Percentiles rank a stretch among this genome's conserved stretches.
Conservation (phyloP, 2,329 filamentous ascomycete genomes). For the Madurella mycetomatis region DNA sequence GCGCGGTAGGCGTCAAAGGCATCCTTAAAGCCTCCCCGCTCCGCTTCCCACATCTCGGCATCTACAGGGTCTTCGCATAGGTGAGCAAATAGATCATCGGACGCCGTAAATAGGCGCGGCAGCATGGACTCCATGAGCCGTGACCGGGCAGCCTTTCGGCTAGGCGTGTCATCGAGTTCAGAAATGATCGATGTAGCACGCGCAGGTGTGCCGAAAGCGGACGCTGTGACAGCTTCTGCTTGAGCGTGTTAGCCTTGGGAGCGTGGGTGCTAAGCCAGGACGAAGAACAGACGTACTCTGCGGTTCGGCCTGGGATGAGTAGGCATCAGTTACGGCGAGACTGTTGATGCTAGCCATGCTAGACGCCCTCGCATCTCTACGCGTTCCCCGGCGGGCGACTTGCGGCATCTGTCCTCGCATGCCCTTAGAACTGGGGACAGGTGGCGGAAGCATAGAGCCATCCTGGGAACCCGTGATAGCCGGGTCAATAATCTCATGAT, state of each 20-base stretch:
- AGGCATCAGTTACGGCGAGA: slow-evolving; percentile 6
- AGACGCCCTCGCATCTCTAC: slow-evolving; percentile 5
- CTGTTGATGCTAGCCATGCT: slow-evolving; percentile 17
- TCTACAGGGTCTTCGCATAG: slow-evolving; percentile 6
- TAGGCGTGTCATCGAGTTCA: slow-evolving; percentile 3
- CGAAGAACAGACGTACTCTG: slow-evolving; percentile 11
- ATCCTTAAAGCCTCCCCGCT: not conserved
- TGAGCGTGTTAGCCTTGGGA: not conserved
- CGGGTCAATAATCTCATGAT: slow-evolving; percentile 19
- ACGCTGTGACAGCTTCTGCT: not conserved
- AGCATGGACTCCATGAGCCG: slow-evolving; percentile 13
- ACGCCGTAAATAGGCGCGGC: slow-evolving; percentile 8
- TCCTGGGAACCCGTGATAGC: slow-evolving; percentile 18
- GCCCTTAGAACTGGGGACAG: slow-evolving; percentile 15
- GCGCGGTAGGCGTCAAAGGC: slow-evolving; percentile 12
- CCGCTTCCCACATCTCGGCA: slow-evolving; percentile 13
- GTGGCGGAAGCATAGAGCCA: slow-evolving; percentile 22
- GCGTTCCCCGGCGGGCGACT: slow-evolving; percentile 17
- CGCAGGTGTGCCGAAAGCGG: not conserved
- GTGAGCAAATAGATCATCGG: slow-evolving; percentile 15
- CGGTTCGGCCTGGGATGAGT: slow-evolving; percentile 18
- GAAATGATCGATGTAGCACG: not conserved
- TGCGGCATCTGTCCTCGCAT: slow-evolving; percentile 1
- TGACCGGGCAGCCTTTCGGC: slow-evolving; percentile 1
- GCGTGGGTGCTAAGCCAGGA: not conserved